Evolutionary conservation across 352 stramenopile genomes (phyloP).

Genomic region (Phytophthora megakarya): DNA sequence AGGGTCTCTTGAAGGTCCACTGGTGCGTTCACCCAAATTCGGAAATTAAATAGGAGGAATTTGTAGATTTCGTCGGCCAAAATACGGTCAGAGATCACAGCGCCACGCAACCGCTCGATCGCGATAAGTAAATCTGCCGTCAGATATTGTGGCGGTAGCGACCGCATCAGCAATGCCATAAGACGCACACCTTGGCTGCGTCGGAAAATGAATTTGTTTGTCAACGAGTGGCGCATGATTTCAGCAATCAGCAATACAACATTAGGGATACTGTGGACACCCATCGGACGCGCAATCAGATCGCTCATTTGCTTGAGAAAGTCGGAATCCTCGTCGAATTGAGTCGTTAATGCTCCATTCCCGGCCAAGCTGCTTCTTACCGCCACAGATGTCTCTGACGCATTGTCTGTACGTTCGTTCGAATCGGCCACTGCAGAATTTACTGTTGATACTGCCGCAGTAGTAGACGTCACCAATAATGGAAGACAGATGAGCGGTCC

Average conservation of each 20-base stretch:
- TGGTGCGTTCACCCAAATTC: conserved; percentile 80
- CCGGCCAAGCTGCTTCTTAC: conserved; percentile 17
- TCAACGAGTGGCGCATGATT: conserved; percentile 85
- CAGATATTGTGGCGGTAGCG: conserved; percentile 68
- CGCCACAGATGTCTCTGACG: neutral
- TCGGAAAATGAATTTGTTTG: conserved; percentile 89
- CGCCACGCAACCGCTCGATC: conserved; percentile 74
- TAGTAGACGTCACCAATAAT: conserved; percentile 60
- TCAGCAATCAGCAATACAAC: conserved; percentile 80
- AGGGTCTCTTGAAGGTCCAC: conserved; percentile 70
- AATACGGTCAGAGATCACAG: conserved; percentile 80
- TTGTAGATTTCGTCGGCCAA: conserved; percentile 84
- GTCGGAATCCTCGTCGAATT: conserved; percentile 79
- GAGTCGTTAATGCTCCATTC: conserved; percentile 39
- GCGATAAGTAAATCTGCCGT: conserved; percentile 68
- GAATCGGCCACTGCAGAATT: conserved; percentile 20
- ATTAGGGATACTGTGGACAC: conserved; percentile 69
- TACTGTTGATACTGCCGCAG: conserved; percentile 37
- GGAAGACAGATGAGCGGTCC: conserved; percentile 67
- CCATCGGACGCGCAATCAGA: conserved; percentile 73
- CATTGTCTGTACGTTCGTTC: conserved; percentile 11
- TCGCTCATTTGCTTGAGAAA: conserved; percentile 80
- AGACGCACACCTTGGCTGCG: conserved; percentile 76
- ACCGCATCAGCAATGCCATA: conserved; percentile 70
- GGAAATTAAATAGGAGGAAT: conserved; percentile 87